Evolutionary conservation across 1,284 basidiomycete genomes (phyloP).

Genomic region (Rhodotorula sp.): DNA sequence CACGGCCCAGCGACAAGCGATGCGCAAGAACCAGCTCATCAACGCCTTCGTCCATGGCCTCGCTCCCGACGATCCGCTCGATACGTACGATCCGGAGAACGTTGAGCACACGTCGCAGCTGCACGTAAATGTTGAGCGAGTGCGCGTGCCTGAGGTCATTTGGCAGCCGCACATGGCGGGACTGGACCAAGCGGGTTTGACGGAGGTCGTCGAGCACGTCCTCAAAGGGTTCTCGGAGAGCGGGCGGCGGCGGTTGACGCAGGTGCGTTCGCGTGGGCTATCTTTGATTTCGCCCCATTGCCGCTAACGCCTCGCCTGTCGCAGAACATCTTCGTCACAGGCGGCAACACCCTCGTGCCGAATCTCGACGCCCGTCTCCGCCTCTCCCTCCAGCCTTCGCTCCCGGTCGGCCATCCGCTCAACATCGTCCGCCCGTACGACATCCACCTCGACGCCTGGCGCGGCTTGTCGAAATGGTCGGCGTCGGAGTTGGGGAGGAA

Average conservation of each 20-base stretch:
- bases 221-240: slow-evolving; percentile 72
- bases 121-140: slow-evolving; percentile 90
- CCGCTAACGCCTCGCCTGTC: slow-evolving; percentile 23
- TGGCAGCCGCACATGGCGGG: slow-evolving; percentile 93
- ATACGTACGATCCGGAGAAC: slow-evolving; percentile 56
- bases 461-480: slow-evolving; percentile 80
- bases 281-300: neutral
- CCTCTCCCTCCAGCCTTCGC: slow-evolving; percentile 68
- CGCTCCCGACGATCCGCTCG: slow-evolving; percentile 60
- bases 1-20: slow-evolving; percentile 74
- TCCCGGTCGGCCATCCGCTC: slow-evolving; percentile 74
- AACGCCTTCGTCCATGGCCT: slow-evolving; percentile 68
- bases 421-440: slow-evolving; percentile 57
- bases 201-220: slow-evolving; percentile 83
- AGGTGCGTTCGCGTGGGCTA: slow-evolving; percentile 50
- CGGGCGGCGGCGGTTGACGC: slow-evolving; percentile 63
- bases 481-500: slow-evolving; percentile 51
- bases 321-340: slow-evolving; percentile 89
- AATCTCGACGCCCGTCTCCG: slow-evolving; percentile 69
- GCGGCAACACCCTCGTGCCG: slow-evolving; percentile 72
- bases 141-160: slow-evolving; percentile 88
- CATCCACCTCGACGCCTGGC: slow-evolving; percentile 76
- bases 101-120: slow-evolving; percentile 68
- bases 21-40: slow-evolving; percentile 76
- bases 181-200: slow-evolving; percentile 88